Evolutionary conservation across 2,329 filamentous ascomycete species (phyloP).

Genomic region (Helminthosporium solani): DNA sequence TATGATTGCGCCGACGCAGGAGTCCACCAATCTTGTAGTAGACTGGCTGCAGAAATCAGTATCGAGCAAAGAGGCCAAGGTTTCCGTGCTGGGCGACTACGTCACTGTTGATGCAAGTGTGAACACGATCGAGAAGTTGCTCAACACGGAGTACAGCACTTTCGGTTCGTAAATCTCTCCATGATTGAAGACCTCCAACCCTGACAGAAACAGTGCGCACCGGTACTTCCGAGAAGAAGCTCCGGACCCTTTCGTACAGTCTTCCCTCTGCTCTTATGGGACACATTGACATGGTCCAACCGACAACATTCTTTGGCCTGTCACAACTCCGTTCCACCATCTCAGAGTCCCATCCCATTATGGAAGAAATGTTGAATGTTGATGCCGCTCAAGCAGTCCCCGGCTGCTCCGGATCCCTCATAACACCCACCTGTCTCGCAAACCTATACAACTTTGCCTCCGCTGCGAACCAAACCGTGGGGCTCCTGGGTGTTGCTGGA

Average conservation of each 20-base stretch:
- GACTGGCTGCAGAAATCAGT: conserved; percentile 59
- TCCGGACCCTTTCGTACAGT: conserved; percentile 59
- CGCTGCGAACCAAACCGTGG: conserved; percentile 55
- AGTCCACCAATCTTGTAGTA: conserved; percentile 54
- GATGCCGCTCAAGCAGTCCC: conserved; percentile 14
- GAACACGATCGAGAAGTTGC: conserved; percentile 53
- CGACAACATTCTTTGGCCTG: conserved; percentile 57
- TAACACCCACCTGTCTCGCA: conserved; percentile 35
- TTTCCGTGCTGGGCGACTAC: conserved; percentile 57
- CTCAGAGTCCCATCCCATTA: conserved; percentile 22
- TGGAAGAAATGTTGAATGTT: conserved; percentile 8
- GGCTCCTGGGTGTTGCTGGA: conserved; percentile 54
- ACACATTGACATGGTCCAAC: conserved; percentile 61
- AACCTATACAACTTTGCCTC: conserved; percentile 52
- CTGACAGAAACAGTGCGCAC: conserved; percentile 10
- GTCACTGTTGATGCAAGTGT: conserved; percentile 57
- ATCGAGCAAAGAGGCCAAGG: conserved; percentile 51
- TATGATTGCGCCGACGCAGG: conserved; percentile 54
- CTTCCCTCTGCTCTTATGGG: conserved; percentile 58
- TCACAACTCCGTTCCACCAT: conserved; percentile 25
- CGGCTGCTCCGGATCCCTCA: conserved; percentile 21
- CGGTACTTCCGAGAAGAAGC: conserved; percentile 32
- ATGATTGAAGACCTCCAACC: conserved; percentile 54
- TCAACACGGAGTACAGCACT: conserved; percentile 52
- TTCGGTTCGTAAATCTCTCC: conserved; percentile 54